Base-by-base conservation (phyloP, 2,329 filamentous ascomycete genomes). In the Aphanoascus verrucosus region DNA sequence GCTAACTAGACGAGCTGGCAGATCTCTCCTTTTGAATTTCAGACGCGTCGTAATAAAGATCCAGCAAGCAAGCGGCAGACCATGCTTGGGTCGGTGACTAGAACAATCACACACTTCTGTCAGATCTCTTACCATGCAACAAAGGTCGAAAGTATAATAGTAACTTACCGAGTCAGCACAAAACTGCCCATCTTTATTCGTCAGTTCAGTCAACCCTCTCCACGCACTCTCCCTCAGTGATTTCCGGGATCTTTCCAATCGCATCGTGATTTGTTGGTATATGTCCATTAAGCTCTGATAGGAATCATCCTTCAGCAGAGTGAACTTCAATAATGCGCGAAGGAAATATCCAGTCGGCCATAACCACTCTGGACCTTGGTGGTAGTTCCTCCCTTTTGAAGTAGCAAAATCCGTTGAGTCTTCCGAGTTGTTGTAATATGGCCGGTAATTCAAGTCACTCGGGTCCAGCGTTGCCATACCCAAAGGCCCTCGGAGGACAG, bases 291-390 rank as follows among this genome's bases (percentile, higher is more conserved):
- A 80, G n/a, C 46, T 53, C 63, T 87, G 79, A 3, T 72, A 66
- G 1, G 77, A 80, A 57, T 78, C 77, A 47, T 88, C 79, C 31
- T 89, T 77, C 73, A 79, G 77, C 48, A 97, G 73, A 66, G 96
- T 89, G 64, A 97, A 97, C 68, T 89, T 86, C 58, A 98, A 78
- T 59, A 98, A 74, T 1, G 93, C 93, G 47, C 94, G 83, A 19
- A 96, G 76, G 77, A 95, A 98, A 75, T 89, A 98, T 3, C 93
- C 93, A 1, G 88, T 91, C 0, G 91, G 94, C 93, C 93, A 98
- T 20, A 96, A 74, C 93, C 93, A 98, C 69, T 98, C 93, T 0
- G 93, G 94, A 3, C 93, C 93, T 69, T 97, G 91, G 69, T 98
- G 93, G 72, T 98, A 98, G 71, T 97, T 98, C 54, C 93, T 80